Base-by-base conservation (phyloP, 2,329 filamentous ascomycete genomes). In the Claviceps sp. region DNA sequence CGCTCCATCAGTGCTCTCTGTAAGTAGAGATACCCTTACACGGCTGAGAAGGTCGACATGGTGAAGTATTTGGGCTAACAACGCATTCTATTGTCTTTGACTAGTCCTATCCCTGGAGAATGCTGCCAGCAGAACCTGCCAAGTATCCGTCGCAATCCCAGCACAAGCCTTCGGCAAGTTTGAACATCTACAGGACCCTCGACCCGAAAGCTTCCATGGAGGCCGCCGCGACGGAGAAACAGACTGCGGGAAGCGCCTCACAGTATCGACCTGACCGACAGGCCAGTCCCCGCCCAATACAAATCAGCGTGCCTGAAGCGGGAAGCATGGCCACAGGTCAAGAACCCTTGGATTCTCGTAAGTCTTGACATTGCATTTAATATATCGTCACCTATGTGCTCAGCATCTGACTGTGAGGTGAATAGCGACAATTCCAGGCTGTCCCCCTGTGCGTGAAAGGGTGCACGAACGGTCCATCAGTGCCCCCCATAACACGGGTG, bases 301-400 rank as follows among this genome's bases (percentile, higher is more conserved):
- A 85, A 61, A 69, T 78, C 58, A 83, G 77, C 64, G 76, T 82
- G 14, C 77, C 79, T 9, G 82, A 85, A 55, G 64, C 83, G 47
- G 81, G 79, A 2, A 79, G 79, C 37, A 82, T 84, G 80, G 83
- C 80, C 5, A 84, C 81, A 1, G 81, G 85, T 14, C 80, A 84
- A 56, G 82, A 85, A 61, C 66, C 79, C 49, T 84, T 85, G 80
- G 82, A 86, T 66, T 85, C 82, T 59, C 82, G 82, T 86, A 71
- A 70, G 82, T 71, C 49, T 9, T 38, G 26, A 45, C 40, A 16
- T 45, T 26, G 40, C 22, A 22, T 16, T 29, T 13, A 9, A 23
- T 11, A 39, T 9, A 47, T 20, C 5, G 16, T 17, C 9, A 34
- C 26, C 20, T 5, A 34, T 5, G 6, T 4, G 42, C 40, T n/a